Evolutionary conservation across 306 rosid genomes (phyloP), one percentile per base, ranked within the genome.

Genomic region (Herpetospermum pedunculosum): DNA sequence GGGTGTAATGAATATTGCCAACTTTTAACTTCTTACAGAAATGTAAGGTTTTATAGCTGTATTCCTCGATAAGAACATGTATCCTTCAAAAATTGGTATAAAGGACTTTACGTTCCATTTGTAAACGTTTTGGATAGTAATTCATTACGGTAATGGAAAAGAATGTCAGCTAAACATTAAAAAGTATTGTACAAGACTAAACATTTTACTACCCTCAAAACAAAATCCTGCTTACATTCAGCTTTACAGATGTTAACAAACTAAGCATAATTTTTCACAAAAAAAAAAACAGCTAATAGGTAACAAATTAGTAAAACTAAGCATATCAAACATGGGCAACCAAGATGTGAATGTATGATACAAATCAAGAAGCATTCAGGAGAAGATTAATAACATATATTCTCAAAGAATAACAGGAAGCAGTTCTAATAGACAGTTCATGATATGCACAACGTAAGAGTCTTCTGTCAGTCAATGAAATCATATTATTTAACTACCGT

Each of bases 111-210:
- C 13, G 48, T 40, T 38, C 23, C 72, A 65, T 65, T 41, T 41
- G 54, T 68, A 26, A 3, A 25, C 73, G 9, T 68, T 68, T 68
- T 3, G 21, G 52, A 37, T 68, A 54, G 26, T 25, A 68, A 54
- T 68, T 68, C 73, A 68, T 43, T 28, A 28, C 25, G 53, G 73
- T 28, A 46, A 70, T n/a, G 43, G 53, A 46, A 46, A 69, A 70
- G 21, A 70, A 47, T 44, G 41, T 70, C 57, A 46, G 43, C 58
- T 28, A 29, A 30, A 70, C 58, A 70, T 40, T 21, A 46, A 30
- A 46, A 38, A 70, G 21, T 70, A 70, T 30, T 8, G 37, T 70
- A 46, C 35, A 47, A 28, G 21, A 47, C 53, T 70, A 44, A 70
- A 46, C 16, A 46, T 44, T 69, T 44, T 14, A 13, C 53, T 46